phyloP scores from a whole-genome alignment of 2,329 filamentous ascomycete genomes.

The Ascochyta pisi region DNA sequence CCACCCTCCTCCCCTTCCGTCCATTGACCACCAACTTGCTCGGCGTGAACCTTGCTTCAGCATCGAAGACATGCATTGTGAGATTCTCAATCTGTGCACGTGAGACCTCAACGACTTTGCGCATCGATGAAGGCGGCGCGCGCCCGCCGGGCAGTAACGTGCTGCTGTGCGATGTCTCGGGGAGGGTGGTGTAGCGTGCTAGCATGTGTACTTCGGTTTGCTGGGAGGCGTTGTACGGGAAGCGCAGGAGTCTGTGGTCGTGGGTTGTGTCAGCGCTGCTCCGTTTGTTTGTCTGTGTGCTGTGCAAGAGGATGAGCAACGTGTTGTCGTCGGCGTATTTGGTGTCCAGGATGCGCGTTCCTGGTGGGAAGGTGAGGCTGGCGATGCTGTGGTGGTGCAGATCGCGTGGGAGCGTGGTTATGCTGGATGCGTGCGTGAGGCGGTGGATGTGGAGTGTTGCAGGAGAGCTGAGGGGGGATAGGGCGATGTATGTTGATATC shows the following conservation, averaged over 20 bases:
- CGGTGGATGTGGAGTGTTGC: slow-evolving; percentile 38
- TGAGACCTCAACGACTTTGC: slow-evolving; percentile 9
- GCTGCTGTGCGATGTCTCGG: slow-evolving; percentile 1
- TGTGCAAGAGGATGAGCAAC: slow-evolving; percentile 65
- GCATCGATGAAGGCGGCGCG: neutral
- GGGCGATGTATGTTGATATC: slow-evolving; percentile 39
- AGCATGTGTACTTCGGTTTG: slow-evolving; percentile 1
- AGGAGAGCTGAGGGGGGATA: slow-evolving; percentile 18
- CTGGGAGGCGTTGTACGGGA: slow-evolving; percentile 28
- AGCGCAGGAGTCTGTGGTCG: slow-evolving; percentile 21
- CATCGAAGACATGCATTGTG: slow-evolving; percentile 57
- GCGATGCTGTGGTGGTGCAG: slow-evolving; percentile 57
- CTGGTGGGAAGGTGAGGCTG: slow-evolving; percentile 53
- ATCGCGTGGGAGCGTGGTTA: slow-evolving; percentile 48
- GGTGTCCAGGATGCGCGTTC: slow-evolving; percentile 60
- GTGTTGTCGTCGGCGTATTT: slow-evolving; percentile 71
- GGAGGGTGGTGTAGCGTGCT: slow-evolving; percentile 9
- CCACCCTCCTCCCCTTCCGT: slow-evolving; percentile 58
- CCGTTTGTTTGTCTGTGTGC: neutral
- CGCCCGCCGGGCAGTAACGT: slow-evolving; percentile 14
- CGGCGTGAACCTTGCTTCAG: slow-evolving; percentile 54
- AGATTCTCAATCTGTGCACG: slow-evolving; percentile 23
- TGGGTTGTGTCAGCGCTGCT: neutral
- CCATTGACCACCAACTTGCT: slow-evolving; percentile 63
- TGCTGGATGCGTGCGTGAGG: slow-evolving; percentile 48